Evolutionary conservation across 345 rosid species (phyloP), one percentile per base, ranked within the genome.

Genomic region (Reutealis trisperma): DNA sequence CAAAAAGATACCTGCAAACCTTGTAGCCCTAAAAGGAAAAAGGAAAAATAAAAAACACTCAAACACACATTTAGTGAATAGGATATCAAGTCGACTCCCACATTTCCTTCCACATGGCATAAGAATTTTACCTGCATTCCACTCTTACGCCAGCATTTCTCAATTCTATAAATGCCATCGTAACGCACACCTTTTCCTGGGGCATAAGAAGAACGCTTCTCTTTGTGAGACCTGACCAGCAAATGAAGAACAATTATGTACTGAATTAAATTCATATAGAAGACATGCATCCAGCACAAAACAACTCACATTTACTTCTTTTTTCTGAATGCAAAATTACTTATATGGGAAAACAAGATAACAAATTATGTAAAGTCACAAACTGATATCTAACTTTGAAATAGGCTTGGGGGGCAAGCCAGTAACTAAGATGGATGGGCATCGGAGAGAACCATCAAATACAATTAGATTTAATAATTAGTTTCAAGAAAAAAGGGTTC

Each of bases 1-100:
- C 96, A 73, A 94, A 94, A 8, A 92, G 83, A 83, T 89, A 94
- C 67, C 97, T 80, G 51, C 98, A 92, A 0, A 94, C 89, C 79
- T 84, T 80, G 11, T 75, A 86, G 63, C 93, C 96, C 98, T 92
- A 74, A 34, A 19, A 32, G 45, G 18, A 15, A 15, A 37, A 25
- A 47, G 21, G 37, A 57, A 75, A 32, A 54, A 85, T 14, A 73
- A 54, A 32, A 45, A 41, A 45, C 67, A n/a, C 62, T 27, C 63
- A 21, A 25, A 69, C 34, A 51, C 65, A 21, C 47, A 61, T 15
- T 32, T 51, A 37, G 32, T 13, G 37, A 24, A 44, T 11, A 55
- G 16, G n/a, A 62, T 10, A 63, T 34, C 47, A 41, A 12, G 66
- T 37, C 1, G 32, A 51, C n/a, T 32, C 32, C 55, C 67, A 62